Evolutionary conservation across 345 rosid species (phyloP), one percentile per base, ranked within the genome.

Genomic region (Brassica rapa): DNA sequence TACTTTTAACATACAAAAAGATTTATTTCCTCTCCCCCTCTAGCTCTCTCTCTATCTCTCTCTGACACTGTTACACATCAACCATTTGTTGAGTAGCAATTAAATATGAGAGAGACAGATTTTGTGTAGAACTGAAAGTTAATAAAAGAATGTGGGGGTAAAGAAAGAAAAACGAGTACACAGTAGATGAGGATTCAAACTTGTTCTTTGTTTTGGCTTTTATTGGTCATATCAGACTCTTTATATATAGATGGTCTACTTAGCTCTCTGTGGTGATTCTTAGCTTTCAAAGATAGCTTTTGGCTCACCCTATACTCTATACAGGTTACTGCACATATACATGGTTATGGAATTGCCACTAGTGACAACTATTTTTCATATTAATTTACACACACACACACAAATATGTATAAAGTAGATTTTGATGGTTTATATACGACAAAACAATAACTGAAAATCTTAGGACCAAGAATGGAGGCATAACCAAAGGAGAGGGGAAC

Each of bases 391-490:
- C 24, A 27, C 19, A 46, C 6, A 51, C 21, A 53, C 23, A 55
- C n/a, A n/a, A 8, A 55, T 16, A 19, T 55, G 25, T 59, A 59
- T 62, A 62, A 25, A 64, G 24, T 65, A 37, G 57, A 56, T 19
- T 64, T 78, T 25, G 55, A 71, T 27, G 51, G 65, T 62, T 25
- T 69, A 24, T 62, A 24, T 62, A 80, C 29, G 83, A 74, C 72
- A 74, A 69, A 68, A 55, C 75, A 74, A 62, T 63, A 74, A 80
- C 83, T 70, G 75, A 70, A 61, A 74, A 74, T 80, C 72, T 74
- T 74, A 74, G 83, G 83, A 80, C 83, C 79, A 70, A 79, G 83
- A 74, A 74, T 62, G 75, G 76, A 74, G 75, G 79, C 75, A 74
- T 68, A 74, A 68, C 82, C 70, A 68, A 61, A 73, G 64, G 25